Percentiles rank a stretch among this genome's conserved stretches.
These are phyloP conservation scores for Gorgonomyces haynaldii DNA, from an alignment of 192 early-diverging fungal genomes.

Conservation along the genomic window DNA sequence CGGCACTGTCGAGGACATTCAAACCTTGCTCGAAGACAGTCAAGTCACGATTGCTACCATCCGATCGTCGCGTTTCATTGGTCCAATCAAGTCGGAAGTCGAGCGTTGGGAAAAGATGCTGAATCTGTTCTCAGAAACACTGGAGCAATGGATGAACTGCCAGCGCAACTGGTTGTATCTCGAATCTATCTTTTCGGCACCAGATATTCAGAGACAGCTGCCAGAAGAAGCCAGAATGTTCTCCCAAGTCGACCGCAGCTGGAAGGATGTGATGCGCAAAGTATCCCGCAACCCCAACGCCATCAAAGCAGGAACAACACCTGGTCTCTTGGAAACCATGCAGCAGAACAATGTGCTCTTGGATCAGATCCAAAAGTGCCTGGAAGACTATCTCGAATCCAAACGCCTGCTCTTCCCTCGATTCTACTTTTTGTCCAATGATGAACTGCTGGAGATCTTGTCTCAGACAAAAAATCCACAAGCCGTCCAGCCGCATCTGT, in stretches of 20 bases:
- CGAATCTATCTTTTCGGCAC: constrained; percentile 49
- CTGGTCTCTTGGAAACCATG: constrained; percentile 45
- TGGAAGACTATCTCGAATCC: constrained; percentile 50
- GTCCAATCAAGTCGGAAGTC: constrained; percentile 46
- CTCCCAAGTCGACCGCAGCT: constrained; percentile 44
- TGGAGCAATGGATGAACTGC: constrained; percentile 46
- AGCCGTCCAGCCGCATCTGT: constrained; percentile 49
- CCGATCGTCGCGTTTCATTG: constrained; percentile 44
- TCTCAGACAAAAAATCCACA: constrained; percentile 53
- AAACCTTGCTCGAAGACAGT: constrained; percentile 44
- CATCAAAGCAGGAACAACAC: constrained; percentile 46
- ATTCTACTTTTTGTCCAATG: constrained; percentile 55
- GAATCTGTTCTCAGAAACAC: constrained; percentile 42
- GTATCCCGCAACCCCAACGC: constrained; percentile 51
- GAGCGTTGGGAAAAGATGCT: constrained; percentile 50
- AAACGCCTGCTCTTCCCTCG: constrained; percentile 50
- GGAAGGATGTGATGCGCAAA: constrained; percentile 52
- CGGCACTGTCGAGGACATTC: constrained; percentile 48
- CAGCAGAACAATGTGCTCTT: constrained; percentile 46
- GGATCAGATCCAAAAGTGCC: constrained; percentile 53
- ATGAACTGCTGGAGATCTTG: constrained; percentile 51
- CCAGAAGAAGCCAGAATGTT: constrained; percentile 56
- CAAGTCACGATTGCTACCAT: constrained; percentile 53
- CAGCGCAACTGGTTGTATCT: constrained; percentile 53
- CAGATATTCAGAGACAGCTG: constrained; percentile 51